These are phyloP conservation scores for Aspergillus calidoustus DNA, from an alignment of 2,329 filamentous ascomycete genomes.

Conservation along the genomic window DNA sequence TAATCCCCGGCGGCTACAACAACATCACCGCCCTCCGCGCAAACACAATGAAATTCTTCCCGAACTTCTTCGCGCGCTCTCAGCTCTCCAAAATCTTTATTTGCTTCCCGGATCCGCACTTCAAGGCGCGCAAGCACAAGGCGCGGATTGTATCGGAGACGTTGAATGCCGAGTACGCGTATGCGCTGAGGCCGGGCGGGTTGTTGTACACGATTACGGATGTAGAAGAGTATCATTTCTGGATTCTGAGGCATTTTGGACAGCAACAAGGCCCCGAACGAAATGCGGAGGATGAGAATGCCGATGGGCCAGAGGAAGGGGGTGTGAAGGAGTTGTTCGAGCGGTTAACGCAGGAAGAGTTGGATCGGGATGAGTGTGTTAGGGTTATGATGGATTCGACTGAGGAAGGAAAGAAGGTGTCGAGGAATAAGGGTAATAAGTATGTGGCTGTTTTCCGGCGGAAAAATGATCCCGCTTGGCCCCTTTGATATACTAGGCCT, in stretches of 20 bases:
- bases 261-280: constrained; percentile 63
- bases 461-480: constrained; percentile 77
- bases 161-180: constrained; percentile 92
- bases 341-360: constrained; percentile 64
- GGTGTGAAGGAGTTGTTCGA: constrained; percentile 70
- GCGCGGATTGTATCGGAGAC: constrained; percentile 89
- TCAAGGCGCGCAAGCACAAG: constrained; percentile 97
- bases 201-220: constrained; percentile 96
- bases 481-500: constrained; percentile 9
- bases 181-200: constrained; percentile 79
- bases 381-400: constrained; percentile 74
- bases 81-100: constrained; percentile 93
- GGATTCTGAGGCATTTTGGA: constrained; percentile 89
- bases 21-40: constrained; percentile 88
- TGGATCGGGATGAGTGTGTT: constrained; percentile 63
- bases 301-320: constrained; percentile 72
- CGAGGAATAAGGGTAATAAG: constrained; percentile 86
- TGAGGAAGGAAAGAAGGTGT: constrained; percentile 96
- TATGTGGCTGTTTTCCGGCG: constrained; percentile 88
- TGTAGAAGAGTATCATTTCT: constrained; percentile 88
- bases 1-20: constrained; percentile 63
- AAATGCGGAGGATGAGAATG: constrained; percentile 78
- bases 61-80: constrained; percentile 85
- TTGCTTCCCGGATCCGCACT: constrained; percentile 98
- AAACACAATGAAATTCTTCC: constrained; percentile 99